Evolutionary conservation across 192 early-diverging fungal species (phyloP), one percentile per base, ranked within the genome.

Genomic region (Mortierella alpina): DNA sequence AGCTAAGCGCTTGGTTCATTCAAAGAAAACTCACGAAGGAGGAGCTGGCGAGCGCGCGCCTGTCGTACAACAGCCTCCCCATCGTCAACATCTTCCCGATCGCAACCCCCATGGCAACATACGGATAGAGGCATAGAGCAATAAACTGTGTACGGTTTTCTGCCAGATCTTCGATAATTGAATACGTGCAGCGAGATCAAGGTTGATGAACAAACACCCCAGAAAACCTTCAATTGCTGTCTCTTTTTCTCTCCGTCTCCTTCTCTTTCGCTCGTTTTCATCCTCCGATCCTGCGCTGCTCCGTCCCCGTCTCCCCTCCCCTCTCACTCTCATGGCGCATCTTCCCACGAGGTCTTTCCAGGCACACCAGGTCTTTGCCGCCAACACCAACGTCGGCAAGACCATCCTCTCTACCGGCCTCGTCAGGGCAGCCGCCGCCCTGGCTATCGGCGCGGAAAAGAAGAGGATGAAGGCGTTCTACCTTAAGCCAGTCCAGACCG

Each of bases 311-410:
- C 22, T 14, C 41, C 20, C 5, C 31, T 31, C 31, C 12, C 50
- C 48, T 31, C 23, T 42, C 56, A 17, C 53, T 18, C 15, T 20
- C 44, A 80, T 80, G 77, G 65, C 77, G 20, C 77, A 86, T 67
- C 66, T 83, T 15, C 84, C 84, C 6, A 85, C 87, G 2, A 51
- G 86, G 59, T 82, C 86, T 42, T 88, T 90, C 74, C 87, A 90
- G 78, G 83, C 86, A 22, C 88, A 88, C 72, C 87, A 90, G 74
- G 80, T 94, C 44, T 94, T 94, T 82, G 88, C 90, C 1, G 90
- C 94, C 50, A 95, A 95, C 76, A 95, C 94, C 12, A 90, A 93
- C 72, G 87, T 95, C 17, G 94, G 94, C 23, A 96, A 96, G 85
- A 95, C 94, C 2, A 77, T 96, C 20, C 83, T 92, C 60, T 89